Evolutionary conservation across 2,329 filamentous ascomycete species (phyloP).

Genomic region (Diaporthe sp.): DNA sequence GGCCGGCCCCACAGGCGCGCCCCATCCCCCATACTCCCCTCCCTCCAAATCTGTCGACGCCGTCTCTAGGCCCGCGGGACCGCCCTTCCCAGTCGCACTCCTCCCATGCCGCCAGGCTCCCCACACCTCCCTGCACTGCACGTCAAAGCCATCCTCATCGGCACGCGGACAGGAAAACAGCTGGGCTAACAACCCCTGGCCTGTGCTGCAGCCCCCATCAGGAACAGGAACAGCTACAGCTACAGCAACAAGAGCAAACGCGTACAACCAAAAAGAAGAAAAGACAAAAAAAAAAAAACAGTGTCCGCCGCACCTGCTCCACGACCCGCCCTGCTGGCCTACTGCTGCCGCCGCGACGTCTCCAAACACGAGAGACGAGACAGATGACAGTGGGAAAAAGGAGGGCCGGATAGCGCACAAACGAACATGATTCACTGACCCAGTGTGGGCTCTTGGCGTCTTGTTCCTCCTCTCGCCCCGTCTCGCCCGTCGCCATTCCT

Average conservation of each 20-base stretch:
- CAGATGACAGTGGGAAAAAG: conserved; percentile 19
- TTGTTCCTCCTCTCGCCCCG: conserved; percentile 26
- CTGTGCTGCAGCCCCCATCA: conserved; percentile 4
- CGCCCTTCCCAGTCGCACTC: conserved; percentile 10
- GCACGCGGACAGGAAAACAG: background rate
- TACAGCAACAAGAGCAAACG: background rate
- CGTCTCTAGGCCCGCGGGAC: conserved; percentile 9
- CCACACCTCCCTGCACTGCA: conserved; percentile 4
- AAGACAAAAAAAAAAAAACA: background rate
- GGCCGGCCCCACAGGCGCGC: conserved; percentile 17
- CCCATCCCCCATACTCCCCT: background rate
- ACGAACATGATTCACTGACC: conserved; percentile 27
- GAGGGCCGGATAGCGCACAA: conserved; percentile 26
- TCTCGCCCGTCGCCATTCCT: conserved; percentile 6
- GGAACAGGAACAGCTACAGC: background rate
- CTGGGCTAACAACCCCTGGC: conserved; percentile 14
- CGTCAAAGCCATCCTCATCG: conserved; percentile 11
- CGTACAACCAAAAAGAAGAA: background rate
- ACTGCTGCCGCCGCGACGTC: background rate
- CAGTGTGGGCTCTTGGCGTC: conserved; percentile 35
- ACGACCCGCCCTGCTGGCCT: conserved; percentile 8
- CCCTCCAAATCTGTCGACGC: background rate
- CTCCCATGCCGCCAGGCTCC: conserved; percentile 6
- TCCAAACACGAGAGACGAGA: conserved; percentile 19
- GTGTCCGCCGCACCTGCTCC: background rate